Conservation (phyloP, 306 rosid genomes). For the Acacia crassicarpa region DNA sequence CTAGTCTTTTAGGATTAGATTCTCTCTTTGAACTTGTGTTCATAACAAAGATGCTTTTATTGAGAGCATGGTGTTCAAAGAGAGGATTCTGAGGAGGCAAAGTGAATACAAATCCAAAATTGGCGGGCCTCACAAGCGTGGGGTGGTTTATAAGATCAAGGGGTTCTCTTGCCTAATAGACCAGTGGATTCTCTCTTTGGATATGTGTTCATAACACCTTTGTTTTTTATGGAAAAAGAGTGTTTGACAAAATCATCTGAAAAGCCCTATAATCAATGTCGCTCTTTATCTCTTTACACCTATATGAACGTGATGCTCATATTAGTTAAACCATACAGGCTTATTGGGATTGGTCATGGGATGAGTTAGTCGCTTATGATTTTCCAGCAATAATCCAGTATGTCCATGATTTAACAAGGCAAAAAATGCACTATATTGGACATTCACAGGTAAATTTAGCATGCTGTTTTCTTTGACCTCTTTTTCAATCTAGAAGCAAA, state of each 20-base stretch:
- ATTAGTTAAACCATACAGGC: background rate
- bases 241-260: background rate
- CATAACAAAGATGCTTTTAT: no score
- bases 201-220: background rate
- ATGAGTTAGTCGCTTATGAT: constrained; percentile 89
- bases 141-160: no score
- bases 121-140: no score
- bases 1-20: no score
- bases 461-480: background rate
- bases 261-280: background rate
- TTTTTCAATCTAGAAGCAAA: background rate
- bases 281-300: background rate
- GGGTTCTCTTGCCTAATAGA: no score
- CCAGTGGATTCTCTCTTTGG: no score
- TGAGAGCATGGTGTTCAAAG: no score
- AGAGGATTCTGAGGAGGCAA: no score
- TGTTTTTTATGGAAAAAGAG: background rate
- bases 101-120: no score
- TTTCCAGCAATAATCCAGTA: constrained; percentile 78
- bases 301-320: background rate
- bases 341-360: constrained; percentile 98
- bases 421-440: constrained; percentile 83
- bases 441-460: constrained; percentile 73
- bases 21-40: no score
- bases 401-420: constrained; percentile 73